These are phyloP conservation scores for Microstegium vimineum DNA, from an alignment of 176 grass and related monocot species.

Conservation along the genomic window DNA sequence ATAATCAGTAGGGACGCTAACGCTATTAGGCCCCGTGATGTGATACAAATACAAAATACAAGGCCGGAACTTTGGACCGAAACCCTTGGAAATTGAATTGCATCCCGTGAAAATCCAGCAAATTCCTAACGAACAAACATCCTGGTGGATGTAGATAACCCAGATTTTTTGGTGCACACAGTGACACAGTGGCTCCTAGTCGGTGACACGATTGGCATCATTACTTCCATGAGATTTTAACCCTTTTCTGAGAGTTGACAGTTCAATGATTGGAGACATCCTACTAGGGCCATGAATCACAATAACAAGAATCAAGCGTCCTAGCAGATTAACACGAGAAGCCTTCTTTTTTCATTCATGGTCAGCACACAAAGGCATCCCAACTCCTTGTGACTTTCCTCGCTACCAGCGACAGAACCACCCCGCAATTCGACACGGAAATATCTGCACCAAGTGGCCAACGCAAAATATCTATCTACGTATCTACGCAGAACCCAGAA, in stretches of 20 bases:
- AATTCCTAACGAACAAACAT: not conserved
- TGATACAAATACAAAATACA: no score
- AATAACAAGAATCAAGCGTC: not conserved
- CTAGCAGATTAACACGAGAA: not conserved
- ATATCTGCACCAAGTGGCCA: not conserved
- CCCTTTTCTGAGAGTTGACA: not conserved
- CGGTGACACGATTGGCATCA: not conserved
- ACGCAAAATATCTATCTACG: not conserved
- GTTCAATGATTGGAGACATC: not conserved
- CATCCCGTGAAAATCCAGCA: not conserved
- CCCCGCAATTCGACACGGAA: not conserved
- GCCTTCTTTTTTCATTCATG: not conserved
- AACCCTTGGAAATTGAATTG: not conserved
- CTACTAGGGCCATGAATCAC: not conserved
- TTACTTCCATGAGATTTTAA: not conserved
- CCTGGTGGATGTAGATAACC: not conserved
- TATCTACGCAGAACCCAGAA: not conserved
- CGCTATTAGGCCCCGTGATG: no score
- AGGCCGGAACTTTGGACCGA: not conserved
- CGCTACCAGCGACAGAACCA: not conserved
- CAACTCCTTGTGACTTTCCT: not conserved
- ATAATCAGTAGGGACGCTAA: not conserved
- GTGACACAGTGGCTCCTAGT: not conserved
- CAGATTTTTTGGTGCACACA: not conserved
- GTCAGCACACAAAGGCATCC: no score